phyloP scores from a whole-genome alignment of 2,329 filamentous ascomycete species.

The Zasmidium angulare region DNA sequence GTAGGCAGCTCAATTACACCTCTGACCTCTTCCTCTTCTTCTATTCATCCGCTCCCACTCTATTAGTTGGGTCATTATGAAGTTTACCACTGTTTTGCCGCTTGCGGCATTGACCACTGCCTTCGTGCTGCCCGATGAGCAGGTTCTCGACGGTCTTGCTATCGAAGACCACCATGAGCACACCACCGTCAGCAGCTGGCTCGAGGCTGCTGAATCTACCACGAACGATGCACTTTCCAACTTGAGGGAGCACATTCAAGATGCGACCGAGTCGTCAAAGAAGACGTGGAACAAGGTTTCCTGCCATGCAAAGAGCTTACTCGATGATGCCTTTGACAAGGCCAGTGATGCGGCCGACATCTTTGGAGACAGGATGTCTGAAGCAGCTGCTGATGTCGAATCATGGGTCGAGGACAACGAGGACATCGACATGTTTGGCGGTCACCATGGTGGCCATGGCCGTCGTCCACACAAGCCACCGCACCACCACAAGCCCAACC shows the following conservation, averaged over 20 bases:
- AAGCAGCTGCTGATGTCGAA: conserved; percentile 47
- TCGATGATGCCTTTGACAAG: conserved; percentile 31
- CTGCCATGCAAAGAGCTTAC: conserved; percentile 28
- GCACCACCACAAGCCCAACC: conserved; percentile 54
- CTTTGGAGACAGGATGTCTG: conserved; percentile 43
- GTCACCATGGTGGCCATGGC: conserved; percentile 21
- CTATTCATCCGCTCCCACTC: not conserved
- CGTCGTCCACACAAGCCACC: conserved; percentile 28
- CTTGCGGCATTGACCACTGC: conserved; percentile 52
- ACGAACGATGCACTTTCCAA: conserved; percentile 38
- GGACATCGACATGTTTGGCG: conserved; percentile 31
- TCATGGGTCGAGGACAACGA: conserved; percentile 47
- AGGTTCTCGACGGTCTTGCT: conserved; percentile 46
- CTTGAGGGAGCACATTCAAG: conserved; percentile 35
- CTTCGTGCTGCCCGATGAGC: conserved; percentile 54
- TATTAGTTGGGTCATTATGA: conserved; percentile 42
- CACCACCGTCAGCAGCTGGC: conserved; percentile 26
- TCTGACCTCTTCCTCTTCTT: conserved; percentile 2
- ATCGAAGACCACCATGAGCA: conserved; percentile 39
- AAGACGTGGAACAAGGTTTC: conserved; percentile 20
- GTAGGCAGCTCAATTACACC: conserved; percentile 3
- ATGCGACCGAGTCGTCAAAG: conserved; percentile 22
- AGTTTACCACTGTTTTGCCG: conserved; percentile 49
- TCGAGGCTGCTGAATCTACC: conserved; percentile 33
- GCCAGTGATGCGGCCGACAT: conserved; percentile 40